These are phyloP conservation scores for Ogataea nonfermentans DNA, from an alignment of 805 yeast genomes.

Conservation along the genomic window DNA sequence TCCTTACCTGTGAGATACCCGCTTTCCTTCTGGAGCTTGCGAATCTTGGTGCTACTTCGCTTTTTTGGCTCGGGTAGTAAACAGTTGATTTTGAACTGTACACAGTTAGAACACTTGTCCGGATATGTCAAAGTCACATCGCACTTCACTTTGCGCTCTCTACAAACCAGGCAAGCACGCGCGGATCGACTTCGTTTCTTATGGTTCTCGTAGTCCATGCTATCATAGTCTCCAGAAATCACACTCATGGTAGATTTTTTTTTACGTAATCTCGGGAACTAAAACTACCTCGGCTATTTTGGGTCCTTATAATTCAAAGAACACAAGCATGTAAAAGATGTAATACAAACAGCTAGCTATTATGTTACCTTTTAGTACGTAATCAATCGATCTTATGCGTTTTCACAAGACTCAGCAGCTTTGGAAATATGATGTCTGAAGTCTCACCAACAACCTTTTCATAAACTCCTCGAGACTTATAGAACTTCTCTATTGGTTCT, in stretches of 20 bases:
- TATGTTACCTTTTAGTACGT: too few species aligned
- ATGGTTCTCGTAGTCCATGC: not conserved
- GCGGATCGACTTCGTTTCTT: conserved; percentile 57
- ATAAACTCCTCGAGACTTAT: conserved; percentile 48
- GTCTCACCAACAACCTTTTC: conserved; percentile 69
- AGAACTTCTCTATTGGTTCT: conserved; percentile 64
- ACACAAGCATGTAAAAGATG: too few species aligned
- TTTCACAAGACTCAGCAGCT: conserved; percentile 45
- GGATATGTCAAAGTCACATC: conserved; percentile 60
- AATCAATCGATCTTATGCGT: too few species aligned
- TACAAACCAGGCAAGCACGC: conserved; percentile 75
- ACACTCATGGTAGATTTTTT: conserved; percentile 1
- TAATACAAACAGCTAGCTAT: too few species aligned
- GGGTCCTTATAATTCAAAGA: too few species aligned
- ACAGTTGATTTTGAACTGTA: conserved; percentile 65
- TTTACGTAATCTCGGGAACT: not conserved
- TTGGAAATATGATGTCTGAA: conserved; percentile 80
- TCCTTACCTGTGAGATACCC: not conserved
- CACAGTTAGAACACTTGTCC: conserved; percentile 58
- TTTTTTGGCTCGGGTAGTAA: conserved; percentile 51
- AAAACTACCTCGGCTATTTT: not conserved
- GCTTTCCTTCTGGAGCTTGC: conserved; percentile 17
- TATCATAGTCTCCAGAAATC: not conserved
- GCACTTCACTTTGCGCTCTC: conserved; percentile 77
- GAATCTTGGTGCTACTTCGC: conserved; percentile 26